Evolutionary conservation across 139 green algal species (phyloP), one percentile per base, ranked within the genome.

Genomic region (Raphidocelis subcapitata): DNA sequence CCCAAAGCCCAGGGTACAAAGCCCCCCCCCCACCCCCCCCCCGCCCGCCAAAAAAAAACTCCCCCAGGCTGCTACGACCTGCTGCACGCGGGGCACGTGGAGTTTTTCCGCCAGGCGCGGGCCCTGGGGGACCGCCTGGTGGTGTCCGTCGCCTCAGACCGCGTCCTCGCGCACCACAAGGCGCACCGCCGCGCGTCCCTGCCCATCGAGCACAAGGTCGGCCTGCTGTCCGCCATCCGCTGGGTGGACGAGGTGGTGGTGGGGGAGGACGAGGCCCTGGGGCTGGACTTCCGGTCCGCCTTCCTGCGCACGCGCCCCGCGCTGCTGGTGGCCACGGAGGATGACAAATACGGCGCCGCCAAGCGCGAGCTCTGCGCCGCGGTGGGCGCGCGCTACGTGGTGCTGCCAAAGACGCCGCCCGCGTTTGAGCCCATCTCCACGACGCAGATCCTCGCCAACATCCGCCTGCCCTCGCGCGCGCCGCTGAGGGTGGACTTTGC

Each of bases 201-300:
- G 14, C 75, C 75, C 10, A 56, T 36, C 29, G 75, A 73, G 23
- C 75, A 81, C 62, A 81, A 77, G 24, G 67, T 63, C 41, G 46
- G n/a, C 3, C 29, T 77, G 5, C 64, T 77, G 4, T 52, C 33
- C 2, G 47, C 75, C 3, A 44, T 81, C 61, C 33, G 62, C 36
- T 66, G 66, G 67, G 77, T 82, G 28, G 77, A 82, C 32, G 77
- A 79, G 36, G 77, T 82, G 5, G 71, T 82, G 29, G 36, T 81
- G 31, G 75, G 75, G 5, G 75, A 72, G 26, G 68, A 65, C 56
- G 28, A 63, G 14, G 0, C 35, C 8, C 28, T 44, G 51, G 76
- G 77, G 16, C 37, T 82, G 24, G 77, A 82, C 35, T 82, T 82
- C 57, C 41, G 74, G 55, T 33, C 69, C 18, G 56, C 72, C 59